Evolutionary conservation across 2,329 filamentous ascomycete species (phyloP), one percentile per base, ranked within the genome.

Genomic region (Cercospora canescens): DNA sequence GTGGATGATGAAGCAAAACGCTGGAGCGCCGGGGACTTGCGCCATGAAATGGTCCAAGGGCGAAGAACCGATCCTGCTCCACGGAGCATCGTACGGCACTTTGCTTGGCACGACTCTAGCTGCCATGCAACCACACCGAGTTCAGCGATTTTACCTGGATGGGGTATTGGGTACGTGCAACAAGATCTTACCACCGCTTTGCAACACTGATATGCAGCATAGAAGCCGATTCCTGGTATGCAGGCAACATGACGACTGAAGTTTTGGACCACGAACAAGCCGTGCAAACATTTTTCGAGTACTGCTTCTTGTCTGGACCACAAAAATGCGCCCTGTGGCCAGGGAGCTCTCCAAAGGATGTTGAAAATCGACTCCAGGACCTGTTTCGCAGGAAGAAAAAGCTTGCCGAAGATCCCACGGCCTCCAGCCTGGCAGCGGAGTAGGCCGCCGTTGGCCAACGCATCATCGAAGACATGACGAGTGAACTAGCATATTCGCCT

Each of bases 181-280:
- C 21, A 26, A 11, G 1, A 7, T 9, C 5, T 7, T 52, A 24
- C n/a, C 21, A 11, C 18, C 21, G 14, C n/a, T 5, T 79, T 1
- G 73, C 78, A 41, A 82, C 84, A 63, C 82, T 84, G 80, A 70
- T 83, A 9, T 77, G 80, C 34, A 78, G 84, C 39, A 74, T 79
- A 8, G 82, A 84, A 21, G 37, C 54, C 16, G 64, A 60, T n/a
- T 57, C 50, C n/a, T 65, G 50, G 26, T 61, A 56, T 32, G 41
- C 34, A 12, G 65, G 55, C 11, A 30, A 50, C 6, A 8, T 26
- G 18, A 32, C 45, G 6, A 35, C 57, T 4, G 56, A 56, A n/a
- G 5, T 65, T 16, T 16, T 60, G 18, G 63, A 65, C 21, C 14
- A 28, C n/a, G 57, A 65, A n/a, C 26, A 34, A 16, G 28, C 61